Conservation (phyloP, 2,329 filamentous ascomycete species). For the Colletotrichum kahawae region DNA sequence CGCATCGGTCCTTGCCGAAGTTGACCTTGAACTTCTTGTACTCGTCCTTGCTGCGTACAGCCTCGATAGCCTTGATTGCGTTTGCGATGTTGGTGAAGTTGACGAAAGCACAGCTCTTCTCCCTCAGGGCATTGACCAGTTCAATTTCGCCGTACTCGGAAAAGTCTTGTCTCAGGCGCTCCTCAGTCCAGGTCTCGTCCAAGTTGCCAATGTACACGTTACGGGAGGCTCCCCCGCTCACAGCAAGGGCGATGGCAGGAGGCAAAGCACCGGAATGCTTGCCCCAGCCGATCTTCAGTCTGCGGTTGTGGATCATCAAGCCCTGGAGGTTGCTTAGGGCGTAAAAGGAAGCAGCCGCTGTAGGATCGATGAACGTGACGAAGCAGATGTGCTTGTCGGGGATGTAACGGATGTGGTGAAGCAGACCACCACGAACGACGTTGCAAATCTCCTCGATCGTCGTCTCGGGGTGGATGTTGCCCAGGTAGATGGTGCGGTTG, state of each 20-base stretch:
- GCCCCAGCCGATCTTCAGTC: slow-evolving; percentile 98
- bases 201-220: slow-evolving; percentile 99
- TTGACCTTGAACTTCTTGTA: slow-evolving; percentile 99
- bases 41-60: slow-evolving; percentile 90
- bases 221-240: slow-evolving; percentile 94
- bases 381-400: slow-evolving; percentile 99
- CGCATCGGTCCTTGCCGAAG: slow-evolving; percentile 98
- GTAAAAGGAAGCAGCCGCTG: slow-evolving; percentile 96
- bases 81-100: slow-evolving; percentile 99
- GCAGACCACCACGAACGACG: slow-evolving; percentile 90
- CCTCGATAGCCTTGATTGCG: slow-evolving; percentile 98
- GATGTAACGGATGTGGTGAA: slow-evolving; percentile 99
- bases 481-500: slow-evolving; percentile 96
- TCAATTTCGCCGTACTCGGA: slow-evolving; percentile 98
- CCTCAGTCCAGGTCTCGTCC: slow-evolving; percentile 96
- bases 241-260: slow-evolving; percentile 92
- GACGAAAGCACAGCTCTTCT: slow-evolving; percentile 99
- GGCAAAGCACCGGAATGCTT: slow-evolving; percentile 98
- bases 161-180: slow-evolving; percentile 94
- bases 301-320: slow-evolving; percentile 98
- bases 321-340: slow-evolving; percentile 97
- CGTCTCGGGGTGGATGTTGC: slow-evolving; percentile 98
- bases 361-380: slow-evolving; percentile 98
- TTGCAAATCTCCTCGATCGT: slow-evolving; percentile 99
- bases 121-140: slow-evolving; percentile 91